These are phyloP conservation scores for Cercophora sp. DNA, from an alignment of 495 filamentous ascomycete genomes.

Conservation along the genomic window DNA sequence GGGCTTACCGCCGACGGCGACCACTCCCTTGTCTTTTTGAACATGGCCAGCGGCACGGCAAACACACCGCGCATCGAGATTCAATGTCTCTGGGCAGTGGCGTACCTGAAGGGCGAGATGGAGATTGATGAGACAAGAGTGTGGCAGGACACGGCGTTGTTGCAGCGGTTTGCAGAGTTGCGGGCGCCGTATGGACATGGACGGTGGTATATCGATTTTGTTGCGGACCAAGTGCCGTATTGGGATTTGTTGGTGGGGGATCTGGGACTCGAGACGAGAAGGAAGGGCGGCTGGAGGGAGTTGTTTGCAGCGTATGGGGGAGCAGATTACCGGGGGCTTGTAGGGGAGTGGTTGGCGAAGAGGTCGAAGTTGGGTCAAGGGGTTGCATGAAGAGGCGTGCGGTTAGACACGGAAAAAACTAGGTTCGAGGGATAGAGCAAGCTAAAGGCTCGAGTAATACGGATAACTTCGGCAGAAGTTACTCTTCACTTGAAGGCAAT, in stretches of 20 bases:
- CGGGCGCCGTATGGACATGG: constrained; percentile 57
- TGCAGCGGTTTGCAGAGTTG: constrained; percentile 54
- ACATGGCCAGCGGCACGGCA: constrained; percentile 58
- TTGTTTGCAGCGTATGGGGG: constrained; percentile 44
- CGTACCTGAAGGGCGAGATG: constrained; percentile 34
- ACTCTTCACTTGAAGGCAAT: no score
- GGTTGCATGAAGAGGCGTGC: no score
- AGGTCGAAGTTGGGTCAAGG: constrained; percentile 6
- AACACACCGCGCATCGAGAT: constrained; percentile 31
- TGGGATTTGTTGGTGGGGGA: constrained; percentile 60
- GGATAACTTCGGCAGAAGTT: no score
- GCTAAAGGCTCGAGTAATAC: no score
- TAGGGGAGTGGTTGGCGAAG: constrained; percentile 48
- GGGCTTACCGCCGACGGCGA: constrained; percentile 16
- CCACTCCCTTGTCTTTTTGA: constrained; percentile 55
- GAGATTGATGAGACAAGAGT: constrained; percentile 35
- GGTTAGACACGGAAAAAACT: no score
- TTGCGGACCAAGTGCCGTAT: constrained; percentile 64
- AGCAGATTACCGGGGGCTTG: constrained; percentile 51
- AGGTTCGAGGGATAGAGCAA: no score
- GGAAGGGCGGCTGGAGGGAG: constrained; percentile 30
- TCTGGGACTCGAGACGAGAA: constrained; percentile 40
- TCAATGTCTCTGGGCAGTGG: constrained; percentile 26
- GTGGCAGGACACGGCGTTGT: constrained; percentile 47
- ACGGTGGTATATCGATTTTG: constrained; percentile 54